Evolutionary conservation across 169 alveolate species (phyloP).

Genomic region (Miamiensis avidus): DNA sequence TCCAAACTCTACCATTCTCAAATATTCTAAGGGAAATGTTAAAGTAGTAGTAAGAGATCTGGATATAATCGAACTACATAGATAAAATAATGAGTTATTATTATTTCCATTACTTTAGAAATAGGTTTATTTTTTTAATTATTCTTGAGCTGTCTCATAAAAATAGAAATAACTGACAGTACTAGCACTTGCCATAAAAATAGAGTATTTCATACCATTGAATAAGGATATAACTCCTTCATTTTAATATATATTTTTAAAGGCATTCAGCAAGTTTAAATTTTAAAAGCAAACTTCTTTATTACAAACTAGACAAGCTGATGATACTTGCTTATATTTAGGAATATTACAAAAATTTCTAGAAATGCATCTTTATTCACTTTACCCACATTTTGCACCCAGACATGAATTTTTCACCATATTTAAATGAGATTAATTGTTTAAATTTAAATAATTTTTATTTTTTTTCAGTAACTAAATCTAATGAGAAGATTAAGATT

Average conservation of each 20-base stretch:
- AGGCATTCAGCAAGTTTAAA: too few relatives aligned
- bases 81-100: conserved; percentile 4
- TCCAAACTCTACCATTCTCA: conserved; percentile 33
- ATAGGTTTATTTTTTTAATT: background rate
- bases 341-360: too few relatives aligned
- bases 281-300: too few relatives aligned
- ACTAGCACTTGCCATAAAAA: conserved; percentile 3
- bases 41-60: conserved; percentile 44
- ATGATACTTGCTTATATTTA: too few relatives aligned
- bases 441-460: conserved; percentile 2
- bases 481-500: conserved; percentile 1
- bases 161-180: conserved; percentile 17
- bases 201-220: conserved; percentile 16
- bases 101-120: too few relatives aligned
- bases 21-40: conserved; percentile 48
- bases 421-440: conserved; percentile 3
- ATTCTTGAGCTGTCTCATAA: conserved; percentile 4
- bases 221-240: conserved; percentile 12
- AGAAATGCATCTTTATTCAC: background rate
- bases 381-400: background rate
- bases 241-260: too few relatives aligned
- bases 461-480: background rate
- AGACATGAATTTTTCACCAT: conserved; percentile 9
- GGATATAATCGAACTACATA: conserved; percentile 17
- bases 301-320: too few relatives aligned